Percentiles rank a stretch among this genome's conserved stretches.
Evolutionary conservation across 2,329 filamentous ascomycete genomes (phyloP).

Genomic region (Fusarium sp.): DNA sequence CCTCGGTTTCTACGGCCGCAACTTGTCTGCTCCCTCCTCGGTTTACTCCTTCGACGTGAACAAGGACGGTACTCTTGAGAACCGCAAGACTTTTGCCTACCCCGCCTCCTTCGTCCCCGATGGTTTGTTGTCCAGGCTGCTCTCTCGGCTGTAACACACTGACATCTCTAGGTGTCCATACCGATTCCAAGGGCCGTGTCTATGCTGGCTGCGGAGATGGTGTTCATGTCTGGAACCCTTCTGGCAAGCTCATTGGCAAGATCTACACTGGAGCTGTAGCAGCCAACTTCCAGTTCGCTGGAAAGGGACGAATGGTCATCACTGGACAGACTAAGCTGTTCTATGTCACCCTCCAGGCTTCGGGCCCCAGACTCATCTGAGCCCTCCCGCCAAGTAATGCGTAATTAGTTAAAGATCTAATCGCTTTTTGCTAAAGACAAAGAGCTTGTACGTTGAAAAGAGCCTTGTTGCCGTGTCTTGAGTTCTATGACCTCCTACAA

Average conservation of each 20-base stretch:
- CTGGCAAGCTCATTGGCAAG: constrained; percentile 62
- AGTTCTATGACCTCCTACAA: too few species aligned
- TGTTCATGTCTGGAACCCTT: constrained; percentile 58
- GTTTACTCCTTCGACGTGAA: constrained; percentile 59
- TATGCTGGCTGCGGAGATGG: constrained; percentile 61
- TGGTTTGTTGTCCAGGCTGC: constrained; percentile 50
- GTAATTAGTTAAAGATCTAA: background rate
- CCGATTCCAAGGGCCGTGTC: constrained; percentile 64
- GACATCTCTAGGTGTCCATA: constrained; percentile 57
- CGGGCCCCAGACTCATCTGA: constrained; percentile 12
- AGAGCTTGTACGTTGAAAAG: background rate
- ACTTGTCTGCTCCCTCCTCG: constrained; percentile 54
- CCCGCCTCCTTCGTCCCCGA: constrained; percentile 64
- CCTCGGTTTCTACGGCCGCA: constrained; percentile 53
- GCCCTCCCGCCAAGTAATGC: background rate
- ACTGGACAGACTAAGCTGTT: constrained; percentile 48
- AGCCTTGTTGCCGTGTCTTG: background rate
- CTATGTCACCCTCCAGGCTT: constrained; percentile 38
- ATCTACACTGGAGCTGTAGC: constrained; percentile 58
- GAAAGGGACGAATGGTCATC: constrained; percentile 48
- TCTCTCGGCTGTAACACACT: background rate
- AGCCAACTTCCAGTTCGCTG: constrained; percentile 58
- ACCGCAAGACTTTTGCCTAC: constrained; percentile 66
- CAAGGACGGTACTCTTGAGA: constrained; percentile 56
- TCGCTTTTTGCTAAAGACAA: background rate